A percentile compares a stretch with the other conserved stretches of the same genome.
Conservation (phyloP, 176 grass and related monocot species). For the Triticum timopheevii region DNA sequence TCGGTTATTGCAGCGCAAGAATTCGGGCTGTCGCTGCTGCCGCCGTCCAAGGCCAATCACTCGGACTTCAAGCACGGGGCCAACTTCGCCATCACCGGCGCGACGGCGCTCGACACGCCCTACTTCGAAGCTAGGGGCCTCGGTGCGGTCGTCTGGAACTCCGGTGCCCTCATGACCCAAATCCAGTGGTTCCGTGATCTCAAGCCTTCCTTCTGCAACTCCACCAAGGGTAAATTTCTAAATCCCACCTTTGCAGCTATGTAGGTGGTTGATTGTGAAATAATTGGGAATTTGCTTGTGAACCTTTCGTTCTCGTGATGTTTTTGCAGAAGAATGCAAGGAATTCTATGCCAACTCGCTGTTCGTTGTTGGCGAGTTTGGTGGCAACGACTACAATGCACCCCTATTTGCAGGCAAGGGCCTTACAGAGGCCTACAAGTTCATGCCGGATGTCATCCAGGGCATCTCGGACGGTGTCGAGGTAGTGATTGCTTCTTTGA, state of each 20-base stretch:
- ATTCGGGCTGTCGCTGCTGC: constrained; percentile 20
- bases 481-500: constrained; percentile 37
- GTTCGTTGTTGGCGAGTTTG: constrained; percentile 81
- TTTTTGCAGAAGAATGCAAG: constrained; percentile 52
- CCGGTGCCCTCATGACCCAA: constrained; percentile 70
- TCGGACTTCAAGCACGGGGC: constrained; percentile 44
- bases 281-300: neutral
- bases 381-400: constrained; percentile 87
- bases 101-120: constrained; percentile 74
- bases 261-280: neutral
- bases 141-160: constrained; percentile 67
- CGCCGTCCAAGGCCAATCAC: constrained; percentile 60
- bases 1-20: constrained; percentile 54
- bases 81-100: constrained; percentile 92
- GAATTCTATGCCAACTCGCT: constrained; percentile 62
- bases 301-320: neutral
- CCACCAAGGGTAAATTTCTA: constrained; percentile 45
- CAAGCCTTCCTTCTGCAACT: constrained; percentile 80
- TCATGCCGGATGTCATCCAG: constrained; percentile 79
- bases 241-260: constrained; percentile 12
- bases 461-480: constrained; percentile 65
- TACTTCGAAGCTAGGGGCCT: constrained; percentile 72
- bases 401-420: constrained; percentile 62
- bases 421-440: constrained; percentile 52
- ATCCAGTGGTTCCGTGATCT: constrained; percentile 89